Percentiles rank a stretch among this genome's conserved stretches.
phyloP scores from a whole-genome alignment of 768 basidiomycete genomes.

The Tephrocybe rancida region DNA sequence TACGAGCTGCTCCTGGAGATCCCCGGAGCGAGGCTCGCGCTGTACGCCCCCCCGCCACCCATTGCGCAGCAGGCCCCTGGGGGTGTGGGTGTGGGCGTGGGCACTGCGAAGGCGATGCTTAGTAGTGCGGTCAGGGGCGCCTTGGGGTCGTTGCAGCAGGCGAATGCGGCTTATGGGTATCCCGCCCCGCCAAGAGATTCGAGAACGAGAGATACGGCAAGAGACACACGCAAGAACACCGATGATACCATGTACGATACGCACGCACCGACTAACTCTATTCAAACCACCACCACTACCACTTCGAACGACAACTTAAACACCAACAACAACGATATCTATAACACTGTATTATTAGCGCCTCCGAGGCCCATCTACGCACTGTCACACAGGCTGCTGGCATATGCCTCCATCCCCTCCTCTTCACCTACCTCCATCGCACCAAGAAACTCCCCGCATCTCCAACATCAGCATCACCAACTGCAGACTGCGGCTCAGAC shows the following conservation, averaged over 20 bases:
- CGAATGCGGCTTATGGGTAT: neutral
- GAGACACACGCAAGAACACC: neutral
- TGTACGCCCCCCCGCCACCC: conserved; percentile 40
- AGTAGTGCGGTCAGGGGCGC: conserved; percentile 12
- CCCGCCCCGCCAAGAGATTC: neutral
- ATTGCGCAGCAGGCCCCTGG: conserved; percentile 10
- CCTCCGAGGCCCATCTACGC: conserved; percentile 54
- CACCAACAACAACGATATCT: neutral
- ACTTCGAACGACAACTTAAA: neutral
- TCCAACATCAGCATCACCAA: conserved; percentile 3
- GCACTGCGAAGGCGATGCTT: conserved; percentile 7
- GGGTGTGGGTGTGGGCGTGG: conserved; percentile 8
- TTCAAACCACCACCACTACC: neutral
- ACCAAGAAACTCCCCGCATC: neutral
- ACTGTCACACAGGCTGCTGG: conserved; percentile 64
- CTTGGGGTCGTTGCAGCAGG: neutral
- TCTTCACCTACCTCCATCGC: neutral
- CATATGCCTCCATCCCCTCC: conserved; percentile 42
- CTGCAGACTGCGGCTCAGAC: neutral
- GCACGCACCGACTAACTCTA: neutral
- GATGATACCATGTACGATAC: neutral
- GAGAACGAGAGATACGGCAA: neutral
- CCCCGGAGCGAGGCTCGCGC: conserved; percentile 43
- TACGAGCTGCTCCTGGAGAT: conserved; percentile 55
- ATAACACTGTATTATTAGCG: neutral